Evolutionary conservation across 2,329 filamentous ascomycete genomes (phyloP).

Genomic region (Penicillium digitatum): DNA sequence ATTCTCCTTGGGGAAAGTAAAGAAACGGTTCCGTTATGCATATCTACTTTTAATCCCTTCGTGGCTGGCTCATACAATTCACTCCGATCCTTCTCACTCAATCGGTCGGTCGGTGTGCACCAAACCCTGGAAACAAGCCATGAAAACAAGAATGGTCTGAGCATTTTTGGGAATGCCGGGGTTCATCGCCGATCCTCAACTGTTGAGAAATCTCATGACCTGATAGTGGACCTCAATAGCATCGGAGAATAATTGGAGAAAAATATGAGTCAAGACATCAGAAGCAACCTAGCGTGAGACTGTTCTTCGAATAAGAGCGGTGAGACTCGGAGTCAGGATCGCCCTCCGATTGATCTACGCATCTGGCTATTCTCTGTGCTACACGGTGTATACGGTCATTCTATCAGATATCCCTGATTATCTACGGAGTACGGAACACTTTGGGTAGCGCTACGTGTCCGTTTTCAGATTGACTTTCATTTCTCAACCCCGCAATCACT

Average conservation of each 20-base stretch:
- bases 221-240: not conserved
- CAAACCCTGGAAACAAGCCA: not conserved
- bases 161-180: not conserved
- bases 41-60: constrained; percentile 1
- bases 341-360: constrained; percentile 3
- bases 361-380: not conserved
- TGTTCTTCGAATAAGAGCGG: constrained; percentile 10
- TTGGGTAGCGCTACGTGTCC: constrained; percentile 3
- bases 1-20: not conserved
- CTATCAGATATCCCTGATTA: not conserved
- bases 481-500: constrained; percentile 5
- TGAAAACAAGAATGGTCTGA: not conserved
- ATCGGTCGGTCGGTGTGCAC: not conserved
- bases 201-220: constrained; percentile 14
- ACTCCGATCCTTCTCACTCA: not conserved
- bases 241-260: constrained; percentile 1
- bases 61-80: constrained; percentile 4
- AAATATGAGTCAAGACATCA: not conserved
- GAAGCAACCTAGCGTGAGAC: not conserved
- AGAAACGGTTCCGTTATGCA: not conserved
- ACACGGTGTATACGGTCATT: constrained; percentile 1
- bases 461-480: not conserved
- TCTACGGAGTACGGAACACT: too few relatives aligned
- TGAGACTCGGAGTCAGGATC: constrained; percentile 11
- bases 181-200: constrained; percentile 9